A percentile compares a stretch with the other conserved stretches of the same genome.
Evolutionary conservation across 345 rosid genomes (phyloP).

Genomic region (Gossypium longicalyx): DNA sequence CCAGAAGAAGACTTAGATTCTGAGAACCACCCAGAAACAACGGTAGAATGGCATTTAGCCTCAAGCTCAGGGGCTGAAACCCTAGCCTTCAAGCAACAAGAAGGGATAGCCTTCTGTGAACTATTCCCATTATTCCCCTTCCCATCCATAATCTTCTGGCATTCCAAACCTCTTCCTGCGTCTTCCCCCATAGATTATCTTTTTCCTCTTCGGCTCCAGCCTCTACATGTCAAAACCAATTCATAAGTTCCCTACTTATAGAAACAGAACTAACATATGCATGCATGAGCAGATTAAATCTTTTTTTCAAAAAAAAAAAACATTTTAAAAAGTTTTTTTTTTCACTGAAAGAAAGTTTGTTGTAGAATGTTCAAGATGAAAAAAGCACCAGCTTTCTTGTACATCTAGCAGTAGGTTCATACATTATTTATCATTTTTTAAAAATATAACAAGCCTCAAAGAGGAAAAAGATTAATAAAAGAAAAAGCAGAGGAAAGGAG

Average conservation of each 20-base stretch:
- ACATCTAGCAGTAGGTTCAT: slow-evolving; percentile 7
- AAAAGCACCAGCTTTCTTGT: not conserved
- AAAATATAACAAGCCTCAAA: not conserved
- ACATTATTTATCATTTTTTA: not conserved
- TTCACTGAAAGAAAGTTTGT: not conserved
- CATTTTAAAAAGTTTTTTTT: not conserved
- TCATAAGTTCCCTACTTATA: slow-evolving; percentile 1
- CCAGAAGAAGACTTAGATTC: slow-evolving; percentile 61
- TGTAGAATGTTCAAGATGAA: not conserved
- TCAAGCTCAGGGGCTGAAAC: slow-evolving; percentile 71
- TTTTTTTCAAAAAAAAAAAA: too few relatives aligned
- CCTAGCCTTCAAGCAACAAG: slow-evolving; percentile 89
- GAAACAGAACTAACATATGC: not conserved
- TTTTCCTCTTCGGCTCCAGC: slow-evolving; percentile 83
- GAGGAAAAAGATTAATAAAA: not conserved
- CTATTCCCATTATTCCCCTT: slow-evolving; percentile 67
- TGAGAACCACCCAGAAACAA: slow-evolving; percentile 99
- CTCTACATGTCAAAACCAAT: slow-evolving; percentile 41
- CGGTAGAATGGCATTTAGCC: slow-evolving; percentile 87
- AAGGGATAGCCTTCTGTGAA: slow-evolving; percentile 54
- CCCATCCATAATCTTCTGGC: slow-evolving; percentile 97
- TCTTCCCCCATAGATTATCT: slow-evolving; percentile 75
- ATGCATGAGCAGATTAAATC: not conserved
- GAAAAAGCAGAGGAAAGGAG: not conserved
- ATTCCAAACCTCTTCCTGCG: slow-evolving; percentile 88